Evolutionary conservation across 768 basidiomycete species (phyloP), one percentile per base, ranked within the genome.

Genomic region (Tulasnella sp.): DNA sequence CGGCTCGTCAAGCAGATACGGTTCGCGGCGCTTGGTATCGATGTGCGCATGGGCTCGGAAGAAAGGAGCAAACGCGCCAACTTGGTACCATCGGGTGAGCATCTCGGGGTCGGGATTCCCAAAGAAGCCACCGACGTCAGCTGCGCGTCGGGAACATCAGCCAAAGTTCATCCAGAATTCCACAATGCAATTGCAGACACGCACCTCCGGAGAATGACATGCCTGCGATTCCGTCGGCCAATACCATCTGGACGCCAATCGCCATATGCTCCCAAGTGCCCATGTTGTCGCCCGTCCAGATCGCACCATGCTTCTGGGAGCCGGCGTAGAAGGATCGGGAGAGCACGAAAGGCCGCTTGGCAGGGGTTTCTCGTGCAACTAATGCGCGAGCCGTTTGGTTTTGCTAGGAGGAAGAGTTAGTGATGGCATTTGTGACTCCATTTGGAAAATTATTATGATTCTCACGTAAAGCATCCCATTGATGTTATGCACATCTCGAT

Each of bases 241-340:
- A 75, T 1, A 93, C 83, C 87, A 99, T 98, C 70, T 93, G 87
- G 61, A 94, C 77, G 12, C 92, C 90, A 17, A 89, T 88, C 9
- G 81, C 81, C 82, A 99, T 92, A 67, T 99, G 96, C 60, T 92
- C 92, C 96, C 96, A 99, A 1, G 89, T 92, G 17, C 94, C 91
- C 25, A 94, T 75, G 70, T 98, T 98, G 71, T 99, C 96, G 17
- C 96, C 96, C 7, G 94, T 98, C 96, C 96, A 99, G 79, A 96
- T 92, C 3, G 96, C 93, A 38, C 93, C 90, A 65, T 87, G 91
- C 21, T 92, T 83, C 69, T 98, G 96, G 25, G 93, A 92, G 2
- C 96, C 96, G 1, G 93, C 88, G 59, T 78, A 98, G 81, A 96
- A 98, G 11, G 92, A 80, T 50, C 96, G 87, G 0, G 93, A 93